Base-by-base conservation (phyloP, 306 rosid genomes). In the Castanea mollissima region DNA sequence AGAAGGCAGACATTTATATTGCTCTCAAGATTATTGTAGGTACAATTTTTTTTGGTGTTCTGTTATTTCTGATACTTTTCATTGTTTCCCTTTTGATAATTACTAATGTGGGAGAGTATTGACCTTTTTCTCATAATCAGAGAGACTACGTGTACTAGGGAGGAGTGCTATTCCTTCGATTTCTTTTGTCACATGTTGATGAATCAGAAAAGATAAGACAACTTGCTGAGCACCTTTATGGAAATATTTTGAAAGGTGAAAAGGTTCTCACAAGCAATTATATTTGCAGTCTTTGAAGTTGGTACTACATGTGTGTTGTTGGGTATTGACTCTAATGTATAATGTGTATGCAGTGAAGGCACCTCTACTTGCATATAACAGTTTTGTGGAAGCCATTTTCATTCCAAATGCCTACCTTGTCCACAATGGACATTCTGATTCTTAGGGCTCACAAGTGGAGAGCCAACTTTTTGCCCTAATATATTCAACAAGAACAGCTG, bases 81-180 rank as follows among this genome's bases (percentile, higher is more conserved):
- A 27, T 6, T 55, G 75, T 55, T 59, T 79, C 49, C 77, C 19
- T 4, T 69, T 77, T 74, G 31, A 71, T 54, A 58, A 46, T 51
- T 73, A 77, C 19, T 71, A 77, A 29, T 51, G 20, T 34, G 55
- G n/a, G 18, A 20, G 56, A 58, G 32, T 18, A 20, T 76, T 32
- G 16, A 31, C 56, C 56, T 69, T 56, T 77, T 74, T 25, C 15
- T 46, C 44, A n/a, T 68, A 3, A 72, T 78, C 74, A 32, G 70
- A 46, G 97, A 78, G 98, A 94, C 85, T 92, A 94, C 13, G 98
- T 92, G 86, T 92, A 94, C 87, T 94, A 97, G 98, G 90, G 91
- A 88, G 98, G 97, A 79, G 97, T 94, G 80, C 84, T 94, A 67
- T 94, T 94, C 87, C 90, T 92, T 69, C 90, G 97, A 76, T 92